Evolutionary conservation across 306 rosid species (phyloP).

Genomic region (Prunus persica): DNA sequence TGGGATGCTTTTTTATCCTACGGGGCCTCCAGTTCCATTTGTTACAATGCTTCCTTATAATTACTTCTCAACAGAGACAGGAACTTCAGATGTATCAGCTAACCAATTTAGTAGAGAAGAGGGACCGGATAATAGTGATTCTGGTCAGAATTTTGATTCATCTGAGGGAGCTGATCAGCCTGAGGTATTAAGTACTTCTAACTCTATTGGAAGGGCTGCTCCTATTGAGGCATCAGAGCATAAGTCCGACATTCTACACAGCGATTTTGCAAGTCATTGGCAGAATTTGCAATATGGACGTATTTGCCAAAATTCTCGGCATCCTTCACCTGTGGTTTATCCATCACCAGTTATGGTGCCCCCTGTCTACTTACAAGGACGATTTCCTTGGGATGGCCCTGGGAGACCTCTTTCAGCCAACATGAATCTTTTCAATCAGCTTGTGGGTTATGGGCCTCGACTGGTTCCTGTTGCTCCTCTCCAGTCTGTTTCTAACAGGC

Average conservation of each 20-base stretch:
- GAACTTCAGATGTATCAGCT: slow-evolving; percentile 57
- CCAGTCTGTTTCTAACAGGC: slow-evolving; percentile 73
- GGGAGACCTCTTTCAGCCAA: slow-evolving; percentile 82
- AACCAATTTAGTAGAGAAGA: slow-evolving; percentile 64
- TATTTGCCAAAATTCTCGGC: slow-evolving; percentile 56
- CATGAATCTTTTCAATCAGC: slow-evolving; percentile 50
- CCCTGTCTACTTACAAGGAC: slow-evolving; percentile 83
- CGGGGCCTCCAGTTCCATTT: slow-evolving; percentile 98
- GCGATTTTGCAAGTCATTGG: slow-evolving; percentile 84
- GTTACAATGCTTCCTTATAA: slow-evolving; percentile 72
- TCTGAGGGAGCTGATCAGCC: slow-evolving; percentile 51
- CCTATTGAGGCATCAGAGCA: slow-evolving; percentile 44
- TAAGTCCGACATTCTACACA: slow-evolving; percentile 75
- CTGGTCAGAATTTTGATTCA: slow-evolving; percentile 61
- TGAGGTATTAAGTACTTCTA: slow-evolving; percentile 54
- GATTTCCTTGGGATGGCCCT: slow-evolving; percentile 85
- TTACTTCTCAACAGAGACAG: slow-evolving; percentile 59
- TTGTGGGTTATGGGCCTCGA: slow-evolving; percentile 66
- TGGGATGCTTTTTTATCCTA: slow-evolving; percentile 78
- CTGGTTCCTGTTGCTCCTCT: slow-evolving; percentile 71
- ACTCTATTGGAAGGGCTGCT: slow-evolving; percentile 43
- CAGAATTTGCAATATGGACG: slow-evolving; percentile 81
- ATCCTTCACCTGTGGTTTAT: slow-evolving; percentile 47
- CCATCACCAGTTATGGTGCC: slow-evolving; percentile 64
- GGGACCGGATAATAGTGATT: slow-evolving; percentile 56